Evolutionary conservation across 2,329 filamentous ascomycete species (phyloP).

Genomic region (Colletotrichum brevisporum): DNA sequence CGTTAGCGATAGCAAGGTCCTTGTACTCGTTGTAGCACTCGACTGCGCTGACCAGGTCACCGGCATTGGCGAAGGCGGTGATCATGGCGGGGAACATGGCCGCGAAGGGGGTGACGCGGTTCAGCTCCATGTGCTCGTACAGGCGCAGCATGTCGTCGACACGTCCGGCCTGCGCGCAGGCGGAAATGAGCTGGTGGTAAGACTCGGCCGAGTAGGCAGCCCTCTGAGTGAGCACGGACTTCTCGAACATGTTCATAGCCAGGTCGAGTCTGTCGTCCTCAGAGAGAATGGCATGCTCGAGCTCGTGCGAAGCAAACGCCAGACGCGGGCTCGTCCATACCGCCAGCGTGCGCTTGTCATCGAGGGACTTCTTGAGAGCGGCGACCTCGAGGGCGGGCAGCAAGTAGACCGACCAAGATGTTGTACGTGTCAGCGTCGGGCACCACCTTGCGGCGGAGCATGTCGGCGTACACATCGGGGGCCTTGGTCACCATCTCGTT

Average conservation of each 20-base stretch:
- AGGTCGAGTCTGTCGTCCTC: conserved; percentile 91
- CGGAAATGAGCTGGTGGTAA: conserved; percentile 87
- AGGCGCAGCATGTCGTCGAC: conserved; percentile 91
- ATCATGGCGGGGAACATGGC: conserved; percentile 95
- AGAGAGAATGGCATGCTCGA: conserved; percentile 86
- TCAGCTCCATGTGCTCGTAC: conserved; percentile 91
- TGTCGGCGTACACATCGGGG: conserved; percentile 95
- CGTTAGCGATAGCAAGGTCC: conserved; percentile 85
- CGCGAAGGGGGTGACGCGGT: conserved; percentile 80
- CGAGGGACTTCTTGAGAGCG: conserved; percentile 78
- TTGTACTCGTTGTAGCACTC: conserved; percentile 98
- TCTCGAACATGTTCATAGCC: conserved; percentile 87
- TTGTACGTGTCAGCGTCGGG: conserved; percentile 91
- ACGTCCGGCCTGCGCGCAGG: conserved; percentile 85
- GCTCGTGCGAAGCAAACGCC: conserved; percentile 87
- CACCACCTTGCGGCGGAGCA: conserved; percentile 87
- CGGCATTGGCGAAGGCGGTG: conserved; percentile 85
- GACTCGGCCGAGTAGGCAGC: conserved; percentile 83
- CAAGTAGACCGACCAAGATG: conserved; percentile 86
- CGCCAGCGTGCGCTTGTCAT: conserved; percentile 87
- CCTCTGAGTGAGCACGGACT: conserved; percentile 74
- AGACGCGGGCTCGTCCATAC: conserved; percentile 84
- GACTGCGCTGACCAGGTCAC: conserved; percentile 88
- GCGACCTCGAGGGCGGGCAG: conserved; percentile 85
- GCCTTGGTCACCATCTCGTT: conserved; percentile 91